Percentiles rank a stretch among this genome's conserved stretches.
phyloP scores from a whole-genome alignment of 2,329 filamentous ascomycete species.

The Helminthosporium solani region DNA sequence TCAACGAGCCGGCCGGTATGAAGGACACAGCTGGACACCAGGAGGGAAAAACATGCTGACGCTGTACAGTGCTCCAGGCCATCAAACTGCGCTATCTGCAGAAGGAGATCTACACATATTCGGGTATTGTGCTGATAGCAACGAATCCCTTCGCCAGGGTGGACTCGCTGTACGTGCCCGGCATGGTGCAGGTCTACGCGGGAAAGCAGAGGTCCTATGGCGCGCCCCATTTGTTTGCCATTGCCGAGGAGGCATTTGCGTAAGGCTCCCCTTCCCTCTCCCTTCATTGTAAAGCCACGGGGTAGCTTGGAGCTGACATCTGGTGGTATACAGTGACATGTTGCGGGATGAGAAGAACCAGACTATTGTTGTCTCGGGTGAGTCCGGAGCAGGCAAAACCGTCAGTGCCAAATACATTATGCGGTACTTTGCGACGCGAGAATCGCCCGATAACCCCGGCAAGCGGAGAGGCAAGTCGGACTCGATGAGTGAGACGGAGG shows the following conservation, averaged over 20 bases:
- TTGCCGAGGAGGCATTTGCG: conserved; percentile 98
- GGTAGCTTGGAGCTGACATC: background rate
- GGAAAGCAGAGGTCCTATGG: conserved; percentile 96
- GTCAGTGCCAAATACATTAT: conserved; percentile 99
- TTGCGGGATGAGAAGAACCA: conserved; percentile 93
- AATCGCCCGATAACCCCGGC: conserved; percentile 83
- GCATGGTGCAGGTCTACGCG: conserved; percentile 99
- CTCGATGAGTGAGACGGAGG: conserved; percentile 96
- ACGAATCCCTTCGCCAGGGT: conserved; percentile 97
- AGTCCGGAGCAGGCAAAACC: conserved; percentile 97
- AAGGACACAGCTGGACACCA: background rate
- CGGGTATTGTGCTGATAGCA: conserved; percentile 96
- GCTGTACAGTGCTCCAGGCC: conserved; percentile 78
- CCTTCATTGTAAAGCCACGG: background rate
- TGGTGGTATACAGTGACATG: conserved; percentile 71
- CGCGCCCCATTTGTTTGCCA: conserved; percentile 96
- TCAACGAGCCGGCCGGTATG: conserved; percentile 96
- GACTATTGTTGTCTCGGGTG: conserved; percentile 97
- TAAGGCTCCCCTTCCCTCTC: conserved; percentile 49
- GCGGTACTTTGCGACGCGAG: conserved; percentile 98
- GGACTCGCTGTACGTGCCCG: conserved; percentile 95
- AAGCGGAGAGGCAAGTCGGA: conserved; percentile 72
- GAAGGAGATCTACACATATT: conserved; percentile 99
- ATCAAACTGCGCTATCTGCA: conserved; percentile 96
- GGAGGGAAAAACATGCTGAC: conserved; percentile 31